phyloP scores from a whole-genome alignment of 352 stramenopile species.

The Globisporangium acanthophoron region DNA sequence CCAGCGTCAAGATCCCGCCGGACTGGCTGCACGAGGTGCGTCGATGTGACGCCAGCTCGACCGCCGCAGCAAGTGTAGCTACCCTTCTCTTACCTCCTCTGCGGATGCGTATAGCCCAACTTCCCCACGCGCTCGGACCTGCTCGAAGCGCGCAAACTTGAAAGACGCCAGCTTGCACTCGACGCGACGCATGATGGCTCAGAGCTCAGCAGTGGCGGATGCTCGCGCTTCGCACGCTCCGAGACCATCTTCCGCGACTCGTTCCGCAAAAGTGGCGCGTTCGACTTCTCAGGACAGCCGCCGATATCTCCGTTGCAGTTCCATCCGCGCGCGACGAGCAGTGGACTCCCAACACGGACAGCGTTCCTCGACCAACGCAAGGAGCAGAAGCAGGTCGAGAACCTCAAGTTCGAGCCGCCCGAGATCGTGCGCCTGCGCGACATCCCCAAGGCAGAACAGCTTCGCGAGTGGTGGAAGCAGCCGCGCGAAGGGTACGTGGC shows the following conservation, averaged over 20 bases:
- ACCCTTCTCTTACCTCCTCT: not conserved
- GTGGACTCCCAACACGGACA: constrained; percentile 31
- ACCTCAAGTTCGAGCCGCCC: constrained; percentile 44
- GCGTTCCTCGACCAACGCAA: constrained; percentile 28
- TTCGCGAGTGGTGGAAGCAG: constrained; percentile 53
- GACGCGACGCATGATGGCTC: not conserved
- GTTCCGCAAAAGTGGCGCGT: constrained; percentile 42
- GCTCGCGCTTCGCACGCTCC: constrained; percentile 30
- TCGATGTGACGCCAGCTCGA: not conserved
- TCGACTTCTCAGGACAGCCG: constrained; percentile 22
- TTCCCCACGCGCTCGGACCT: constrained; percentile 42
- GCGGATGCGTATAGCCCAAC: constrained; percentile 18
- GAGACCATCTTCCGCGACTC: constrained; percentile 49
- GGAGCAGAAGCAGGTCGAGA: constrained; percentile 24
- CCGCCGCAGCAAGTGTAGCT: too few relatives aligned
- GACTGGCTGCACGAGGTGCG: constrained; percentile 46
- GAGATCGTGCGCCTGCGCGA: constrained; percentile 46
- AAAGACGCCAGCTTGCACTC: constrained; percentile 34
- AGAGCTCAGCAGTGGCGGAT: not conserved
- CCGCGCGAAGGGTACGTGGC: constrained; percentile 47
- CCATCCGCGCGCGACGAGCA: constrained; percentile 30
- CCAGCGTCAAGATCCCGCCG: constrained; percentile 37
- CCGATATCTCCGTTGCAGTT: constrained; percentile 22
- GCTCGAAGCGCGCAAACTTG: constrained; percentile 32
- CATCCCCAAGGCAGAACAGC: constrained; percentile 38